Percentiles rank a stretch among this genome's conserved stretches.
Conservation (phyloP, 371 early-diverging fungal genomes). For the Cladochytrium tenue region DNA sequence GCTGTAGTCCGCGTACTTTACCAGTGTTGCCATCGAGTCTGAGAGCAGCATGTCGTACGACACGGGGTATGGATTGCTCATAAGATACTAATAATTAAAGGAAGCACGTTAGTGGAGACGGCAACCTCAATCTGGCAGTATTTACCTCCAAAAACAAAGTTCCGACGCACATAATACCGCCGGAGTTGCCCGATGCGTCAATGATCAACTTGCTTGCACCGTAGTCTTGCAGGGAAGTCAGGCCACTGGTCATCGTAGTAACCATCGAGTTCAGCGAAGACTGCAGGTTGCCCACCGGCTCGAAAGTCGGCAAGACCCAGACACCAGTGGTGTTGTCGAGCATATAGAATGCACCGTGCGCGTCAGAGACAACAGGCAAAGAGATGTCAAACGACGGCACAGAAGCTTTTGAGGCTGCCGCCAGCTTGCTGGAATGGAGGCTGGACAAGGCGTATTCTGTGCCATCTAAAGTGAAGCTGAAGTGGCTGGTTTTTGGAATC, state of each 20-base stretch:
- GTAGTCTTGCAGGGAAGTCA: constrained; percentile 10
- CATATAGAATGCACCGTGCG: constrained; percentile 5
- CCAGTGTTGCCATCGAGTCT: not conserved
- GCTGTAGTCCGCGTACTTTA: not conserved
- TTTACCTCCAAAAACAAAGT: not conserved
- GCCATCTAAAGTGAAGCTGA: not conserved
- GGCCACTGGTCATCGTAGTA: constrained; percentile 10
- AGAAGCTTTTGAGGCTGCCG: not conserved
- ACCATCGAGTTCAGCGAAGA: not conserved
- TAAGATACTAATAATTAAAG: too few species aligned
- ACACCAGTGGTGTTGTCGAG: constrained; percentile 13
- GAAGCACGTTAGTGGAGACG: too few species aligned
- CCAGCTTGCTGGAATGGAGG: not conserved
- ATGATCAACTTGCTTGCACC: constrained; percentile 29
- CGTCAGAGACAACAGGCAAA: not conserved
- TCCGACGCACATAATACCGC: constrained; percentile 15
- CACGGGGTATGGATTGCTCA: not conserved
- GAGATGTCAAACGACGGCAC: not conserved
- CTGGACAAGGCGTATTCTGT: not conserved
- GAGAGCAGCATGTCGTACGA: not conserved
- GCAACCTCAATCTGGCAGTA: too few species aligned
- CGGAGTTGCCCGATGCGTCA: constrained; percentile 28
- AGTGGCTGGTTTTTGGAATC: not conserved
- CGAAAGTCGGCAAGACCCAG: constrained; percentile 11
- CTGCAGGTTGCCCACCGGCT: constrained; percentile 2